Evolutionary conservation across 441 rosid species (phyloP).

Genomic region (Flueggea neowawraea): DNA sequence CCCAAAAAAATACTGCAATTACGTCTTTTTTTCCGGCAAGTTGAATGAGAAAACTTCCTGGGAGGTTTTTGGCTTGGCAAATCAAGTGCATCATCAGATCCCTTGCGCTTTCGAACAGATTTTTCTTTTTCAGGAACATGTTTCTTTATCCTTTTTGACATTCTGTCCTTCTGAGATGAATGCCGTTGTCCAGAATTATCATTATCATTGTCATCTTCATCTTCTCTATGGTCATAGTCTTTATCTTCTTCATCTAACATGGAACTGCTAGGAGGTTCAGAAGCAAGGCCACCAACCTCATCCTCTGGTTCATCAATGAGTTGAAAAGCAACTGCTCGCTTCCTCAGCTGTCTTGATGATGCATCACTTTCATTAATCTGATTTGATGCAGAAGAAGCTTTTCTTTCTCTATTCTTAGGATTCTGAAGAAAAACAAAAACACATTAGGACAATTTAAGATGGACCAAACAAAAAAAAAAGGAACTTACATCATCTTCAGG

Average conservation of each 20-base stretch:
- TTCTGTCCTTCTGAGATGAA: slow-evolving; percentile 25
- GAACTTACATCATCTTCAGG: slow-evolving; percentile 33
- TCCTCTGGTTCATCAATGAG: slow-evolving; percentile 33
- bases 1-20: slow-evolving; percentile 16
- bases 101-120: slow-evolving; percentile 42
- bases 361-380: slow-evolving; percentile 20
- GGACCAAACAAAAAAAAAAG: not conserved
- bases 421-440: slow-evolving; percentile 23
- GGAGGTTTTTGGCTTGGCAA: slow-evolving; percentile 34
- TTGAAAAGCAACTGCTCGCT: slow-evolving; percentile 22
- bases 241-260: slow-evolving; percentile 25
- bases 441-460: slow-evolving; percentile 4
- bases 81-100: slow-evolving; percentile 29
- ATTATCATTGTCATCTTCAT: not conserved
- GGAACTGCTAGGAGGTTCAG: slow-evolving; percentile 30
- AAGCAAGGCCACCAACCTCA: slow-evolving; percentile 22
- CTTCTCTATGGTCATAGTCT: slow-evolving; percentile 20
- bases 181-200: slow-evolving; percentile 23
- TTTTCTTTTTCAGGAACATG: slow-evolving; percentile 25
- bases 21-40: slow-evolving; percentile 58
- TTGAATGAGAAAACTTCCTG: slow-evolving; percentile 74
- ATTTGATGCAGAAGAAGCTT: slow-evolving; percentile 20
- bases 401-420: slow-evolving; percentile 22
- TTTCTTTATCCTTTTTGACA: slow-evolving; percentile 40
- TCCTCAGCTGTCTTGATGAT: slow-evolving; percentile 38